Base-by-base conservation (phyloP, 1,139 yeast species). In the Hansenula anomala region DNA sequence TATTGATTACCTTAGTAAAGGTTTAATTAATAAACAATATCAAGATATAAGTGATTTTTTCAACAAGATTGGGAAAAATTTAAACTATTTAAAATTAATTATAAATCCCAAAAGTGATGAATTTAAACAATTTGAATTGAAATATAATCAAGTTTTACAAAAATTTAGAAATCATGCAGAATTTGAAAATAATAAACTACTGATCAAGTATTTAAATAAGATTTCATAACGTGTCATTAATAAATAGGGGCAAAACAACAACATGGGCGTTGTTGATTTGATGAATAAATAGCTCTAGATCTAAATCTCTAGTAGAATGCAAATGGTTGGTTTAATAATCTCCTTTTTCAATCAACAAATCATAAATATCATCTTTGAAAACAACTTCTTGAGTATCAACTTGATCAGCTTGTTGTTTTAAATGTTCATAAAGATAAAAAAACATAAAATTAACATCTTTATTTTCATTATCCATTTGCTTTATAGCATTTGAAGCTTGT, bases 401-500 rank as follows among this genome's bases (percentile, higher is more conserved):
- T 4, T 41, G 29, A 30, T 44, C 47, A 6, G 49, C 49, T 10
- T 28, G 28, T 4, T 37, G 36, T 20, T 42, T 43, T 20, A 45
- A 28, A 1, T 39, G 42, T 23, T 45, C 46, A 33, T 45, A 45
- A 16, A 45, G 20, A 28, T 41, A 44, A 25, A 27, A 44, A 37
- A 43, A 45, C 42, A 45, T 34, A 28, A 45, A 45, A 5, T 35
- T 40, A 4, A 38, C 38, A 30, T 45, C 48, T 38, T 43, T 43
- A 38, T 43, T 43, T 28, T 43, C 39, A 18, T 34, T 41, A 17
- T 24, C 20, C 34, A 32, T 32, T 33, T 39, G 36, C 23, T 34
- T 41, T 8, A 43, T 22, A 11, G 41, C 35, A 17, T 38, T 38
- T 27, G 30, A 30, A 14, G 41, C 36, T 4, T 38, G 35, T 33